Percentiles rank a stretch among this genome's conserved stretches.
Conservation (phyloP, 2,329 filamentous ascomycete genomes). For the Colletotrichum liriopes region DNA sequence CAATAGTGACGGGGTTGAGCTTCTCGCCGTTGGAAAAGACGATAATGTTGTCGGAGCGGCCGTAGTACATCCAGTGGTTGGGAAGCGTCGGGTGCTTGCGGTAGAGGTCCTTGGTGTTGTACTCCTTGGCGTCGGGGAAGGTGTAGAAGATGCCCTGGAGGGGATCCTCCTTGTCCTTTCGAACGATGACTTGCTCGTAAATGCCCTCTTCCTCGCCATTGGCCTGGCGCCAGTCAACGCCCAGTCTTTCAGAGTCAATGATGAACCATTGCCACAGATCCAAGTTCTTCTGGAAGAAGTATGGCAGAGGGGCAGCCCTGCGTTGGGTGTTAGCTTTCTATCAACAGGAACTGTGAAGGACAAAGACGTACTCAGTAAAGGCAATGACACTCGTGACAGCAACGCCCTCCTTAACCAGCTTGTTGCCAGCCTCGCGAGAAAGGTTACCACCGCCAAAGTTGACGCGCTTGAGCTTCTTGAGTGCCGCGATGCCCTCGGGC, state of each 20-base stretch:
- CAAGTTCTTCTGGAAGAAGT: slow-evolving; percentile 55
- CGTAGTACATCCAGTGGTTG: slow-evolving; percentile 52
- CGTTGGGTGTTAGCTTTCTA: not conserved
- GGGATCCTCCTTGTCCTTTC: slow-evolving; percentile 54
- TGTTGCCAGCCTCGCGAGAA: slow-evolving; percentile 55
- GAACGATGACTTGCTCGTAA: slow-evolving; percentile 57
- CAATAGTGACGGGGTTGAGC: slow-evolving; percentile 63
- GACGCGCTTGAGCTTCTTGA: slow-evolving; percentile 54
- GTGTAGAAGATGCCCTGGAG: slow-evolving; percentile 60
- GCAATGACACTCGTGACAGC: slow-evolving; percentile 56
- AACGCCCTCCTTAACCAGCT: slow-evolving; percentile 54
- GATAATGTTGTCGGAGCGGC: slow-evolving; percentile 58
- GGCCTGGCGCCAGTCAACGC: slow-evolving; percentile 57
- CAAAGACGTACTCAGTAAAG: slow-evolving; percentile 58
- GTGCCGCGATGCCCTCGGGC: slow-evolving; percentile 48
- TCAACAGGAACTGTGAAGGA: accelerated
- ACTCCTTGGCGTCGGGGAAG: slow-evolving; percentile 54
- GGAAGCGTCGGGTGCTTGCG: slow-evolving; percentile 56
- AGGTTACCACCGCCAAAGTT: slow-evolving; percentile 58
- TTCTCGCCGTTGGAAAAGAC: slow-evolving; percentile 68
- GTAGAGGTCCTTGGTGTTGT: slow-evolving; percentile 62
- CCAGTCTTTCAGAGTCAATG: slow-evolving; percentile 57
- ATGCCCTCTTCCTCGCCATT: slow-evolving; percentile 51
- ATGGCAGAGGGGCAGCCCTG: slow-evolving; percentile 54
- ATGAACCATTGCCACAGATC: slow-evolving; percentile 39